phyloP scores from a whole-genome alignment of 345 rosid genomes.

The Populus tremula region DNA sequence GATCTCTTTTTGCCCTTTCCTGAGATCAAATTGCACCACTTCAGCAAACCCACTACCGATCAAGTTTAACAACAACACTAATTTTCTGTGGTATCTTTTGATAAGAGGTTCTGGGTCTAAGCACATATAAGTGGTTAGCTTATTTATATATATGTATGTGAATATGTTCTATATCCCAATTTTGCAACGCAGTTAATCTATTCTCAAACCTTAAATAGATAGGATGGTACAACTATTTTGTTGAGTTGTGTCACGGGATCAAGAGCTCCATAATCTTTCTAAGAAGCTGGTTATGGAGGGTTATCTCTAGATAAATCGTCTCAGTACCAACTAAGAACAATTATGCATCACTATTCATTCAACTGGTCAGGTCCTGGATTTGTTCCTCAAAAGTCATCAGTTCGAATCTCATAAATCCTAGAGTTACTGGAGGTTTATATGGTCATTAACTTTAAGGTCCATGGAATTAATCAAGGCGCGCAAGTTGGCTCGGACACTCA shows the following conservation, averaged over 20 bases:
- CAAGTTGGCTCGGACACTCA: accelerated
- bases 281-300: accelerated
- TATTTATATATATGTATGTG: neutral
- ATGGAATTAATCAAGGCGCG: accelerated
- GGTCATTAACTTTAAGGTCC: no score
- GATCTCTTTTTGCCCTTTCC: neutral
- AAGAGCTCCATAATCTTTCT: no score
- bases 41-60: neutral
- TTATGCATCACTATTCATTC: accelerated
- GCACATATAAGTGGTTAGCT: neutral
- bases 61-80: neutral
- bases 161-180: neutral
- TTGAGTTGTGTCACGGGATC: no score
- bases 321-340: no score
- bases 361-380: no score
- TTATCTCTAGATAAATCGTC: accelerated
- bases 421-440: no score
- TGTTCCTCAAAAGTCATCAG: no score
- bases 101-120: neutral
- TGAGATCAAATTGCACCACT: neutral
- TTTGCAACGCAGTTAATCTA: no score
- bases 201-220: no score
- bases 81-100: neutral
- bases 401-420: no score
- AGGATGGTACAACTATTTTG: no score